Evolutionary conservation across 495 filamentous ascomycete species (phyloP).

Genomic region (Antarctomyces pellizariae): DNA sequence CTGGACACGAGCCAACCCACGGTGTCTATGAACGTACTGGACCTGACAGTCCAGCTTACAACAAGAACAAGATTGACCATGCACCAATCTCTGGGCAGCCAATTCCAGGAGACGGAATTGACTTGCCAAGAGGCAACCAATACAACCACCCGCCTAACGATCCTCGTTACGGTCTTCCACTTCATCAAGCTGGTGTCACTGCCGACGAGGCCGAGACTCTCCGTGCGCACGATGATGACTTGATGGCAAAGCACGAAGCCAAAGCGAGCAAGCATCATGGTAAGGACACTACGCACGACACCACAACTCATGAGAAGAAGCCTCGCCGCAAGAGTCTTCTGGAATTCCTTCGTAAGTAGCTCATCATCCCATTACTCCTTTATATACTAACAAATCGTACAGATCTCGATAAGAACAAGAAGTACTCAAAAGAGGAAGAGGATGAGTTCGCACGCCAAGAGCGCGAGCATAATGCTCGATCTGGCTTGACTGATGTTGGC

Average conservation of each 20-base stretch:
- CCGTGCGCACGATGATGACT: slow-evolving; percentile 4
- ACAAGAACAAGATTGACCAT: no score
- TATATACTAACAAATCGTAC: neutral
- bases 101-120: no score
- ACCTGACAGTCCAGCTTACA: no score
- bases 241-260: slow-evolving; percentile 2
- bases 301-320: slow-evolving; percentile 1
- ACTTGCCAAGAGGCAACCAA: no score
- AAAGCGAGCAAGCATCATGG: slow-evolving; percentile 2
- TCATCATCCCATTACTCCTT: neutral
- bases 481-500: slow-evolving; percentile 1
- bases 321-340: slow-evolving; percentile 4
- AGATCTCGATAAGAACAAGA: slow-evolving; percentile 9
- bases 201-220: no score
- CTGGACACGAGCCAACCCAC: no score
- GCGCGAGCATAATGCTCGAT: slow-evolving; percentile 3
- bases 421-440: slow-evolving; percentile 8
- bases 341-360: slow-evolving; percentile 6
- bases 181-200: no score
- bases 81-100: no score
- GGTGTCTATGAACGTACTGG: no score
- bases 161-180: no score
- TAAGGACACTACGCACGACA: no score
- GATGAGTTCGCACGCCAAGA: slow-evolving; percentile 9
- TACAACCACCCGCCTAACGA: no score